A percentile compares a stretch with the other conserved stretches of the same genome.
Evolutionary conservation across 805 yeast species (phyloP).

Genomic region (Yarrowia yakushimensis): DNA sequence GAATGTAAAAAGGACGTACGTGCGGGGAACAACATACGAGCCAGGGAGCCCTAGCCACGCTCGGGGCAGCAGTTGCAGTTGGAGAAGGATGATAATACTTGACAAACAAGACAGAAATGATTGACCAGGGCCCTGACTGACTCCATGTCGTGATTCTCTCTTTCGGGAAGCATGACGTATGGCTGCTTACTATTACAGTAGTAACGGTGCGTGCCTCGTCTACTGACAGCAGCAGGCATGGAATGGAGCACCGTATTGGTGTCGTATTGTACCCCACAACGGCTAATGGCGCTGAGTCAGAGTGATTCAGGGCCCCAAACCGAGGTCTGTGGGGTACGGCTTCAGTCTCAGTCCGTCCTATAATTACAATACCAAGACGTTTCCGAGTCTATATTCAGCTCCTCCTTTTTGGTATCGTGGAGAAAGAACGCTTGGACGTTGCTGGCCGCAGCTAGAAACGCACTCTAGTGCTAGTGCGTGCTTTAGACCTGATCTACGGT

Average conservation of each 20-base stretch:
- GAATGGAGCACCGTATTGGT: too few species aligned
- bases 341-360: background rate
- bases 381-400: background rate
- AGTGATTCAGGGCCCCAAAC: background rate
- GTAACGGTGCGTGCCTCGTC: too few species aligned
- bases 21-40: background rate
- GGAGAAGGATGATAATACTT: background rate
- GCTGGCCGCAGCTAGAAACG: background rate
- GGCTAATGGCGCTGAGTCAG: background rate
- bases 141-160: too few species aligned
- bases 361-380: background rate
- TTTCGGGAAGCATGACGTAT: too few species aligned
- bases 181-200: too few species aligned
- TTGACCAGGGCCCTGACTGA: too few species aligned
- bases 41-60: background rate
- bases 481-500: too few species aligned
- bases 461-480: background rate
- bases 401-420: conserved; percentile 9
- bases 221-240: too few species aligned
- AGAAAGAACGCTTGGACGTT: background rate
- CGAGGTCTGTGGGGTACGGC: conserved; percentile 7
- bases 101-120: background rate
- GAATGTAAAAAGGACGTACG: too few species aligned
- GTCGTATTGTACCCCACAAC: background rate
- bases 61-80: background rate